Base-by-base conservation (phyloP, 2,329 filamentous ascomycete genomes). In the Diplodia intermedia region DNA sequence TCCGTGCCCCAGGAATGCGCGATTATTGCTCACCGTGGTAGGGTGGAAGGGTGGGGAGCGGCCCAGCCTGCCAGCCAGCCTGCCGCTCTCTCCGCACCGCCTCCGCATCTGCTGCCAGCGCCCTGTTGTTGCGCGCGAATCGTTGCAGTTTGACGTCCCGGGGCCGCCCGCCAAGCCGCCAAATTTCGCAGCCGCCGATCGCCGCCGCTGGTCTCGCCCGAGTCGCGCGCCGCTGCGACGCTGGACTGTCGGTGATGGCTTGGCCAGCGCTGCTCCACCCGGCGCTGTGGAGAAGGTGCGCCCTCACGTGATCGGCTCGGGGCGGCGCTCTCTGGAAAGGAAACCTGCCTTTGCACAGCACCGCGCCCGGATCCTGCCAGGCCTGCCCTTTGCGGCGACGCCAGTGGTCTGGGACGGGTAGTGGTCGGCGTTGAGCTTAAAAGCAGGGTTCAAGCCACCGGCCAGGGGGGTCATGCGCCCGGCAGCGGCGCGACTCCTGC, bases 1-100 rank as follows among this genome's bases (percentile, higher is more conserved):
- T 63, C 60, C 43, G 60, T 63, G 60, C 60, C 29, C 60, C 60
- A 63, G 29, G 60, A 63, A 52, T 63, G 60, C 60, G 60, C 60
- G 60, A 63, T 63, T 63, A 63, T 63, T 63, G 7, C 54, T 23
- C n/a, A 29, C 43, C 43, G 33, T 57, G 54, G 20, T 38, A 52
- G 47, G 60, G 60, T 63, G 60, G 60, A 26, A 52, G 47, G 60
- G 60, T 63, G 60, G 60, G 60, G 60, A 63, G 38, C 9, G 23
- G 11, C n/a, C 33, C 20, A 60, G n/a, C 18, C 38, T 20, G 8
- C 31, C 20, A 60, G n/a, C 18, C 38, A 20, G 8, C 31, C 47
- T 38, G 60, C 29, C 47, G 26, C 29, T 23, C 60, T 62, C 60
- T 63, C 60, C 60, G 60, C 60, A 63, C 29, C 29, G 38, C 43